Conservation (phyloP, 225 moss, liverwort and hornwort species). For the Polytrichum commune region DNA sequence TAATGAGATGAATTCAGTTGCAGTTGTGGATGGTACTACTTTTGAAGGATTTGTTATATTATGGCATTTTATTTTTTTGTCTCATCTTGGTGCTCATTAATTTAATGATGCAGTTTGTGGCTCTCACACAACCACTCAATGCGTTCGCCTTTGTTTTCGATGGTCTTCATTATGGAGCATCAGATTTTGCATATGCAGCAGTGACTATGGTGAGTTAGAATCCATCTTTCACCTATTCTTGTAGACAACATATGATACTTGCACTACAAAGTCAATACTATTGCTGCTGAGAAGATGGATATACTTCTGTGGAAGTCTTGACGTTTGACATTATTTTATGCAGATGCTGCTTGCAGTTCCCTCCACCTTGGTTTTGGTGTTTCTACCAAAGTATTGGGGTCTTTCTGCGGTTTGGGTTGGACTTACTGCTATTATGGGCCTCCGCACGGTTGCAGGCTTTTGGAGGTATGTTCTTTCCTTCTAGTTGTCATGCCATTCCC, state of each 20-base stretch:
- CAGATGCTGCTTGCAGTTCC: constrained; percentile 47
- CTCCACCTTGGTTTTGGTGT: constrained; percentile 22
- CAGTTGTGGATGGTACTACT: not conserved
- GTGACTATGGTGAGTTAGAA: constrained; percentile 37
- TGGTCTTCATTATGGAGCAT: constrained; percentile 51
- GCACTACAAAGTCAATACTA: not conserved
- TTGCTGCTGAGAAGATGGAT: not conserved
- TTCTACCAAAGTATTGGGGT: constrained; percentile 37
- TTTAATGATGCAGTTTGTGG: constrained; percentile 47
- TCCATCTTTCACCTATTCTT: not conserved
- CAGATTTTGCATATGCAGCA: constrained; percentile 54
- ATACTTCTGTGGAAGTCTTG: not conserved
- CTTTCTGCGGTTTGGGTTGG: constrained; percentile 49
- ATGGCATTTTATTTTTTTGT: too few relatives aligned
- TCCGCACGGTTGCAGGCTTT: constrained; percentile 41
- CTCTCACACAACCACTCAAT: constrained; percentile 56
- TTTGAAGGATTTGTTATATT: too few relatives aligned
- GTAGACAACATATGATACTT: not conserved
- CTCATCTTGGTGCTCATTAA: not conserved
- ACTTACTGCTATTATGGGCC: constrained; percentile 38
- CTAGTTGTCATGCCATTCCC: not conserved
- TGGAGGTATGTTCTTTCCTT: constrained; percentile 29
- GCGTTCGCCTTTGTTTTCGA: constrained; percentile 54
- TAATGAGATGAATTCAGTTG: not conserved
- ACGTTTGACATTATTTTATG: constrained; percentile 12